Evolutionary conservation across 176 grass and related monocot genomes (phyloP).

Genomic region (Themeda triandra): DNA sequence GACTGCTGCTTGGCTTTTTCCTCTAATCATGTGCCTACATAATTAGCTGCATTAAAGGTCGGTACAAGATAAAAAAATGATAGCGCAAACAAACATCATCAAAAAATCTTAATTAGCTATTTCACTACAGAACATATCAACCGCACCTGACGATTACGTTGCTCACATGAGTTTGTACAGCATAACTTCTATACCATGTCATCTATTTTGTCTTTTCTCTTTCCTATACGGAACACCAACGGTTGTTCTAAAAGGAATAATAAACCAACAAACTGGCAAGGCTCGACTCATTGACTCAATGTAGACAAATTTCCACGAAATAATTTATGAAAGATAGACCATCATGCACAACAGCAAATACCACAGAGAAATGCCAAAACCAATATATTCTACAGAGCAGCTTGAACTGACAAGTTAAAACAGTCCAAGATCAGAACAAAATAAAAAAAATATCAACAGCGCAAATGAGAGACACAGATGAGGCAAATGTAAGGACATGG

Average conservation of each 20-base stretch:
- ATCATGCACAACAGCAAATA: background rate
- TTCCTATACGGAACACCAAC: background rate
- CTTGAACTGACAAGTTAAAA: background rate
- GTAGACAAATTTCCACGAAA: background rate
- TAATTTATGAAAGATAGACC: background rate
- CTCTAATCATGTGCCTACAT: conserved; percentile 86
- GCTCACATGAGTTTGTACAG: background rate
- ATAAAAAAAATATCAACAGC: background rate
- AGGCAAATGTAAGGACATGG: background rate
- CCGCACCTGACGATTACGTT: background rate
- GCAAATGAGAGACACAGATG: background rate
- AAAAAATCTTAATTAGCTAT: conserved; percentile 2
- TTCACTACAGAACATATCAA: background rate
- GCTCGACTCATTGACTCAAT: background rate
- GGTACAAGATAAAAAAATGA: background rate
- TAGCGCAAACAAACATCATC: background rate
- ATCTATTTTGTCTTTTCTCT: background rate
- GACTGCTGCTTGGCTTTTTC: conserved; percentile 71
- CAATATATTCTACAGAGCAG: background rate
- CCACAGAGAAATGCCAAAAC: background rate
- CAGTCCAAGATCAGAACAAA: background rate
- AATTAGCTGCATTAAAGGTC: conserved; percentile 20
- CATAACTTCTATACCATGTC: conserved; percentile 12
- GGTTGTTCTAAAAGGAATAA: background rate
- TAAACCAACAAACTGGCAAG: background rate